These are phyloP conservation scores for Hypoxylon sp. DNA, from an alignment of 2,329 filamentous ascomycete genomes.

Conservation along the genomic window DNA sequence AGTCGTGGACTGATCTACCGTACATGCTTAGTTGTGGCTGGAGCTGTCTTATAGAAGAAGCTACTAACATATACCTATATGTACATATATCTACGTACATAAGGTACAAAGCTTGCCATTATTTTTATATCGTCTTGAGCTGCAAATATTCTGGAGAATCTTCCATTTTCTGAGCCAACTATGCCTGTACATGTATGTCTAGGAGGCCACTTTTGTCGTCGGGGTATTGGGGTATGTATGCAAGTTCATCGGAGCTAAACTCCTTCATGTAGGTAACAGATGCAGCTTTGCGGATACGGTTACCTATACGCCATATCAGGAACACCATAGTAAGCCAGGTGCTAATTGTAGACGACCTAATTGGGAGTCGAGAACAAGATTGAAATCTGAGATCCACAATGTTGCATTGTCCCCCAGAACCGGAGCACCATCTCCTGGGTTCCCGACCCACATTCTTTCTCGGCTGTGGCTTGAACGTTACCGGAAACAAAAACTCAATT, in stretches of 20 bases:
- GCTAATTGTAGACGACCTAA: conserved; percentile 23
- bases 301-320: conserved; percentile 21
- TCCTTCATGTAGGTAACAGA: neutral
- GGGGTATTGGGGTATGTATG: neutral
- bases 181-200: neutral
- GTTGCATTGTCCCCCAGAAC: conserved; percentile 28
- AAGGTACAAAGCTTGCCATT: neutral
- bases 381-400: conserved; percentile 23
- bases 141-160: neutral
- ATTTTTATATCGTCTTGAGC: neutral
- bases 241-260: conserved; percentile 8
- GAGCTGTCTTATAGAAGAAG: conserved; percentile 5
- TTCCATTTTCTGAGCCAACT: neutral
- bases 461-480: conserved; percentile 39
- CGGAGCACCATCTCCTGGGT: conserved; percentile 35
- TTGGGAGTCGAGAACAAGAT: conserved; percentile 26
- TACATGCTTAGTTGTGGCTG: conserved; percentile 32
- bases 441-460: conserved; percentile 16
- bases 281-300: conserved; percentile 18
- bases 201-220: neutral
- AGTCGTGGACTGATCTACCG: conserved; percentile 25
- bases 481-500: conserved; percentile 26
- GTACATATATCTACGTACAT: conserved; percentile 5
- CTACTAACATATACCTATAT: neutral
- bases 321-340: conserved; percentile 20